These are phyloP conservation scores for Yamadazyma laniorum DNA, from an alignment of 805 yeast species.

Conservation along the genomic window DNA sequence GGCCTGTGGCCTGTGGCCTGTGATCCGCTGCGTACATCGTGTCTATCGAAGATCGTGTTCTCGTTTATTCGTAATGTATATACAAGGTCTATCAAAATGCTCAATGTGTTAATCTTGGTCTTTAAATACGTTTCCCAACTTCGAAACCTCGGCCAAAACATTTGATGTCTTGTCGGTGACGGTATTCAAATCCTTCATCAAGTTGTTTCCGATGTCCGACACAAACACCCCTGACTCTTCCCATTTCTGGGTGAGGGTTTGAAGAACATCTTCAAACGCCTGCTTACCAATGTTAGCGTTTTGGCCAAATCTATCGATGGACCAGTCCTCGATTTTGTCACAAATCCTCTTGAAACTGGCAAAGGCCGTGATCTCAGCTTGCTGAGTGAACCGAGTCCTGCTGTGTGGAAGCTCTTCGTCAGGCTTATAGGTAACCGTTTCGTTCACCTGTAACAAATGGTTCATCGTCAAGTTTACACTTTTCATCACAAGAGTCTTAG, in stretches of 20 bases:
- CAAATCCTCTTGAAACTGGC: constrained; percentile 68
- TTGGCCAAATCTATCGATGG: constrained; percentile 81
- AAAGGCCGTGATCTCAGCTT: constrained; percentile 86
- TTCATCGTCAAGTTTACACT: constrained; percentile 85
- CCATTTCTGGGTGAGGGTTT: constrained; percentile 47
- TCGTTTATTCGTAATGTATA: no score
- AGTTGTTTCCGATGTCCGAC: constrained; percentile 25
- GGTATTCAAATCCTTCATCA: constrained; percentile 23
- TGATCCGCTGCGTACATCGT: no score
- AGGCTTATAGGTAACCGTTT: constrained; percentile 80
- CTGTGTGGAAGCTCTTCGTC: constrained; percentile 49
- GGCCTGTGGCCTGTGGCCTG: no score
- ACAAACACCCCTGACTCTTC: constrained; percentile 39
- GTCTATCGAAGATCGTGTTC: no score
- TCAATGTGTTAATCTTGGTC: neutral
- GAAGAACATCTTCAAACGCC: constrained; percentile 82
- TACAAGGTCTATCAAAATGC: neutral
- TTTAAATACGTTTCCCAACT: constrained; percentile 11
- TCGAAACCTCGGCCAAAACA: constrained; percentile 14
- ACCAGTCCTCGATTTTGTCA: constrained; percentile 88
- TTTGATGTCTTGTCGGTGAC: constrained; percentile 13
- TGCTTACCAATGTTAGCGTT: constrained; percentile 79
- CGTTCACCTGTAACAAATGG: constrained; percentile 73
- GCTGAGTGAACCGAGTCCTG: constrained; percentile 69
- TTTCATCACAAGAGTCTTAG: constrained; percentile 68